phyloP scores from a whole-genome alignment of 257 asterid genomes.

The Solanum appendiculatum region DNA sequence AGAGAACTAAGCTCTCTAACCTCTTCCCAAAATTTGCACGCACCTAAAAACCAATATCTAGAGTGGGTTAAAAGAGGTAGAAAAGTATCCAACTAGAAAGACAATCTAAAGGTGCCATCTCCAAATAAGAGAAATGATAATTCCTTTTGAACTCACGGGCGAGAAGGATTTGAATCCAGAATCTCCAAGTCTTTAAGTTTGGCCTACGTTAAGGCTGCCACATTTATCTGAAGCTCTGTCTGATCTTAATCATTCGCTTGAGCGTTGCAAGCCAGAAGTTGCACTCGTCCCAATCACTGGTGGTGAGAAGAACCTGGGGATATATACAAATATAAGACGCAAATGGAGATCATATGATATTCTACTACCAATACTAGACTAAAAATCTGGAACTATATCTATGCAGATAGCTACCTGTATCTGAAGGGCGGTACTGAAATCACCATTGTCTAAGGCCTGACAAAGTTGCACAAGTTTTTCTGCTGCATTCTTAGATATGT shows the following conservation, averaged over 20 bases:
- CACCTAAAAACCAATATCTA: not conserved
- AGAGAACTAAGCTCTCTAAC: not conserved
- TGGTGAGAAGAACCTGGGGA: slow-evolving; percentile 69
- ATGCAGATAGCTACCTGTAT: slow-evolving; percentile 51
- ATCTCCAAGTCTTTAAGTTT: not conserved
- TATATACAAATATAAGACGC: not conserved
- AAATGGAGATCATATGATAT: not conserved
- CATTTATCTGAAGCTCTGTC: slow-evolving; percentile 66
- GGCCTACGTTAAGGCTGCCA: not conserved
- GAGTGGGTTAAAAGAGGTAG: slow-evolving; percentile 3
- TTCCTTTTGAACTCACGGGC: not conserved
- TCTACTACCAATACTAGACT: not conserved
- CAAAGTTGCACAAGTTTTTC: slow-evolving; percentile 91
- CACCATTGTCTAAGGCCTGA: slow-evolving; percentile 81
- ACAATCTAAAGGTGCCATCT: not conserved
- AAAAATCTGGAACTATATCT: not conserved
- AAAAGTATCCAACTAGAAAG: not conserved
- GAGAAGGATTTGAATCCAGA: not conserved
- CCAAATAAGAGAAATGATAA: not conserved
- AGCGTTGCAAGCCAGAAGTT: slow-evolving; percentile 86
- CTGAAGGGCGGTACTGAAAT: slow-evolving; percentile 72
- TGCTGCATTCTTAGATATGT: slow-evolving; percentile 82
- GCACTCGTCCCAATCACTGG: slow-evolving; percentile 99
- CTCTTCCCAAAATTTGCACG: slow-evolving; percentile 1
- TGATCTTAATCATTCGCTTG: slow-evolving; percentile 82